These are phyloP conservation scores for Suaeda aralocaspica DNA, from an alignment of 148 eudicot genomes.

Conservation along the genomic window DNA sequence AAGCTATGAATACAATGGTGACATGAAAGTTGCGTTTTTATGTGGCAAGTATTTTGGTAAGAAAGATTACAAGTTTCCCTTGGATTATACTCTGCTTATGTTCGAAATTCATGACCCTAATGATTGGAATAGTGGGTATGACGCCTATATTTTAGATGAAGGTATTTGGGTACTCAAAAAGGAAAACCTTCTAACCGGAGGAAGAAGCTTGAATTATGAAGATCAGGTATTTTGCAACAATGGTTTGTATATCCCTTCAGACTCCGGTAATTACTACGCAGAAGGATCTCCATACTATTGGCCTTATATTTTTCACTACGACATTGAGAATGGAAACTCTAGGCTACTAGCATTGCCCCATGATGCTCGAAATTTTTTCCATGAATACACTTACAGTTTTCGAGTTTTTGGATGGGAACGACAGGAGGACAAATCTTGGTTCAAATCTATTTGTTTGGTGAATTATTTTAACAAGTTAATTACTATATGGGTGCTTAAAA, in stretches of 20 bases:
- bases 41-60: neutral
- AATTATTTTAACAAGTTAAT: neutral
- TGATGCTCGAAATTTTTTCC: neutral
- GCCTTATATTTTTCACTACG: neutral
- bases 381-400: neutral
- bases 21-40: neutral
- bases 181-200: neutral
- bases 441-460: neutral
- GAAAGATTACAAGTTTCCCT: neutral
- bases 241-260: conserved; percentile 7
- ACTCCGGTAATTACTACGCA: neutral
- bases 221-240: neutral
- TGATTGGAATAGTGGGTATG: neutral
- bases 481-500: conserved; percentile 1
- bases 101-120: neutral
- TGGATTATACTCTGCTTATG: conserved; percentile 14
- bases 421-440: neutral
- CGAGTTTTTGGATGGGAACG: conserved; percentile 6
- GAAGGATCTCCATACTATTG: neutral
- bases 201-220: neutral
- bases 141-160: neutral
- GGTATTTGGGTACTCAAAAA: conserved; percentile 8
- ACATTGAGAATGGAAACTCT: neutral
- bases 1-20: too few species aligned
- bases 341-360: neutral